A percentile compares a stretch with the other conserved stretches of the same genome.
Evolutionary conservation across 2,329 filamentous ascomycete genomes (phyloP).

Genomic region (Pseudocercospora vitis): DNA sequence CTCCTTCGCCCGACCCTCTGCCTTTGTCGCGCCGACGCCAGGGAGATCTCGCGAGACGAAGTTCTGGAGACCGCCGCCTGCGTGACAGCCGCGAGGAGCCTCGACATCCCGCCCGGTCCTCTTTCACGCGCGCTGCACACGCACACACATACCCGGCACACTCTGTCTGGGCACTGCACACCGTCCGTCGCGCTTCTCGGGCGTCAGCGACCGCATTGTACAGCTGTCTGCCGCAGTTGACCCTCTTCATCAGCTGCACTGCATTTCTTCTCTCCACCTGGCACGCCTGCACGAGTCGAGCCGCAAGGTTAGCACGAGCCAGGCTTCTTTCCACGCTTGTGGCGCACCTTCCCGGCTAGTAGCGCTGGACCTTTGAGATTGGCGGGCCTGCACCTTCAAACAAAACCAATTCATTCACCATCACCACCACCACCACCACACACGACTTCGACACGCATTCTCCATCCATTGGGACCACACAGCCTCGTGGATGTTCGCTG

Average conservation of each 20-base stretch:
- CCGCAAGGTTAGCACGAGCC: slow-evolving; percentile 8
- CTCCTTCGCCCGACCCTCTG: slow-evolving; percentile 6
- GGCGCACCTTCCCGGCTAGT: slow-evolving; percentile 6
- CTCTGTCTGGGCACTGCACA: background rate
- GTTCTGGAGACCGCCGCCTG: slow-evolving; percentile 13
- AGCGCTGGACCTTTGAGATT: slow-evolving; percentile 13
- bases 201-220: background rate
- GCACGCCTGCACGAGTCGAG: slow-evolving; percentile 20
- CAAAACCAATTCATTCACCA: slow-evolving; percentile 5
- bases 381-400: slow-evolving; percentile 9
- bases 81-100: slow-evolving; percentile 11
- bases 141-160: too few species aligned
- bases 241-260: slow-evolving; percentile 9
- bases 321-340: slow-evolving; percentile 5
- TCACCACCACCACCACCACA: too few species aligned
- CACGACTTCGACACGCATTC: background rate
- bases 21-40: slow-evolving; percentile 24
- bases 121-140: background rate
- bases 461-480: background rate
- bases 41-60: slow-evolving; percentile 18
- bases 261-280: slow-evolving; percentile 20
- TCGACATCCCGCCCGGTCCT: slow-evolving; percentile 2
- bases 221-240: background rate
- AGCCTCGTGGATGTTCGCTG: background rate
- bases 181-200: background rate